Percentiles rank a stretch among this genome's conserved stretches.
These are phyloP conservation scores for Phytophthora citrophthora DNA, from an alignment of 352 stramenopile species.

Conservation along the genomic window DNA sequence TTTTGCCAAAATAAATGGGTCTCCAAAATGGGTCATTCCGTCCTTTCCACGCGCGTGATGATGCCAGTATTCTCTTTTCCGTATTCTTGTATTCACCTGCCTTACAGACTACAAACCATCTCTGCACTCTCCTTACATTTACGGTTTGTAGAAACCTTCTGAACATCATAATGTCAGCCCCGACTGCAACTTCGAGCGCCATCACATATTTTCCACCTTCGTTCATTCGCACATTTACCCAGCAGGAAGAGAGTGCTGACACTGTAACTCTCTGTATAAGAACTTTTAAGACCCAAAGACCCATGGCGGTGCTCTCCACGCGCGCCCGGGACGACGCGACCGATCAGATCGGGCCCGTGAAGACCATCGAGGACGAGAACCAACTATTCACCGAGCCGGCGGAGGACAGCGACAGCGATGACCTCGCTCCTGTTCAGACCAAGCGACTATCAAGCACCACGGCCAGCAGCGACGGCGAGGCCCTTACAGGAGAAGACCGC, in stretches of 20 bases:
- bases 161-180: not conserved
- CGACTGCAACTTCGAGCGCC: slow-evolving; percentile 12
- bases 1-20: not conserved
- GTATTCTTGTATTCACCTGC: not conserved
- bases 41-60: slow-evolving; percentile 5
- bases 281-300: not conserved
- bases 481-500: slow-evolving; percentile 17
- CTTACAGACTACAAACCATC: not conserved
- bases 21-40: not conserved
- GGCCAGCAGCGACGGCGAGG: slow-evolving; percentile 31
- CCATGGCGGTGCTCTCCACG: slow-evolving; percentile 26
- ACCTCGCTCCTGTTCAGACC: slow-evolving; percentile 7
- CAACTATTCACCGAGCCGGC: slow-evolving; percentile 9
- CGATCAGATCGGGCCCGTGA: slow-evolving; percentile 18
- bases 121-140: too few relatives aligned
- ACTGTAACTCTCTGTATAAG: not conserved
- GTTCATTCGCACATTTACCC: slow-evolving; percentile 30
- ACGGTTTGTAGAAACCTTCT: too few relatives aligned
- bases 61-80: slow-evolving; percentile 8
- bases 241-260: slow-evolving; percentile 1
- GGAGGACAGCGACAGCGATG: slow-evolving; percentile 6
- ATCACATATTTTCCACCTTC: slow-evolving; percentile 18
- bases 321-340: slow-evolving; percentile 14
- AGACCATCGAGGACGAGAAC: slow-evolving; percentile 37
- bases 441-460: slow-evolving; percentile 36